phyloP scores from a whole-genome alignment of 108 stramenopile genomes.

The Cyclostephanos tholiformis region DNA sequence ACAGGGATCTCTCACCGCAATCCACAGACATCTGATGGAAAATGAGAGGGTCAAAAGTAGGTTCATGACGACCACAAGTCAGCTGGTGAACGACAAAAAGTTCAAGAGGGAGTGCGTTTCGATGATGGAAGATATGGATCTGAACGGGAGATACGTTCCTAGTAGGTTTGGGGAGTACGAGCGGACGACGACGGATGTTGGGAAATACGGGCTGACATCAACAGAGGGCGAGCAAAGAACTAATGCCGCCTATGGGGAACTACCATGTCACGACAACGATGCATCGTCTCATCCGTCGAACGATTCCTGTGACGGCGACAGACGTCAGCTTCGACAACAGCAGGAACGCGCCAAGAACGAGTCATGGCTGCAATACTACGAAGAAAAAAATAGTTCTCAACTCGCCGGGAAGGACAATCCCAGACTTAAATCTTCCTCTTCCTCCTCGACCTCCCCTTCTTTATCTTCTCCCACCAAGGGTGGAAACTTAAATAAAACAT shows the following conservation, averaged over 20 bases:
- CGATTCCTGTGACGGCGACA: not conserved
- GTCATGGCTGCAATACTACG: conserved; percentile 3
- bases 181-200: no score
- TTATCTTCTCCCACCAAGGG: no score
- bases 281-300: no score
- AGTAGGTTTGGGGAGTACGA: no score
- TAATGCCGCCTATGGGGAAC: no score
- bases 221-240: no score
- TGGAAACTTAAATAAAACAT: no score
- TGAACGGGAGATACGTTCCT: not conserved
- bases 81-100: conserved; percentile 45
- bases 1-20: conserved; percentile 23
- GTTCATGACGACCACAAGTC: conserved; percentile 35
- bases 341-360: not conserved
- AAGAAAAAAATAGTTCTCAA: not conserved
- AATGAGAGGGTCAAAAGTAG: conserved; percentile 17
- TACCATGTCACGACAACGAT: no score
- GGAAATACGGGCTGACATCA: no score
- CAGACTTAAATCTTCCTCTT: not conserved
- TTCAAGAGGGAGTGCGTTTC: conserved; percentile 19
- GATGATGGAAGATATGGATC: conserved; percentile 1
- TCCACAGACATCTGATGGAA: conserved; percentile 33
- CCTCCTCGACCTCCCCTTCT: not conserved
- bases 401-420: not conserved
- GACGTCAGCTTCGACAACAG: not conserved